Base-by-base conservation (phyloP, 176 grass and related monocot species). In the Areca catechu region DNA sequence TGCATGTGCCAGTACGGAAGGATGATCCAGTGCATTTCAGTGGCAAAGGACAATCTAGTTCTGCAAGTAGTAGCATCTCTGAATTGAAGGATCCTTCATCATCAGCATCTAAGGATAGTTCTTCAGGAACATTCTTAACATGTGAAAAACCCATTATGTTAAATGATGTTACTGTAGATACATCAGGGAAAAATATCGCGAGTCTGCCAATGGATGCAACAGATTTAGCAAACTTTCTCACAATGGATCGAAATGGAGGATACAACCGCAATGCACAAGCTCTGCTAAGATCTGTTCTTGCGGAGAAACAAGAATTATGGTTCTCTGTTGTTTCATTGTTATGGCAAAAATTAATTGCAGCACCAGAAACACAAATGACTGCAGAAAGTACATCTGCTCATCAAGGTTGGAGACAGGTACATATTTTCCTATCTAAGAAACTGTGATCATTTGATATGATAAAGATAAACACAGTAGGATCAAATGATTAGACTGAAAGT, bases 351-450 rank as follows among this genome's bases (percentile, higher is more conserved):
- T 69, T 98, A 67, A 85, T 98, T 65, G 88, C 79, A 72, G 86
- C 84, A 57, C 93, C 93, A 4, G 93, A 98, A 82, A 92, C 80
- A 67, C 79, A 98, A 85, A 89, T 98, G 93, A 80, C 69, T 78
- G 93, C 87, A 51, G 93, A 98, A 84, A 89, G 93, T 83, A 98
- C 93, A 50, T 98, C 93, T 59, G 93, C 93, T 78, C 93, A 98
- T 69, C 93, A 98, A 69, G 93, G 93, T 49, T 98, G 93, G 93
- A 88, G 93, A 63, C 87, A 98, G 93, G 93, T 92, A 83, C 7
- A 23, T 23, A 47, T 52, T 17, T 23, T 16, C 15, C 15, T 79
- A 20, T 19, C 56, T 61, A 68, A 62, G 57, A 34, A 52, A 53
- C 15, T 70, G 5, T 65, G 52, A 56, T 55, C 15, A 12, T 53